Evolutionary conservation across 2,329 filamentous ascomycete genomes (phyloP).

Genomic region (Daldinia sp.): DNA sequence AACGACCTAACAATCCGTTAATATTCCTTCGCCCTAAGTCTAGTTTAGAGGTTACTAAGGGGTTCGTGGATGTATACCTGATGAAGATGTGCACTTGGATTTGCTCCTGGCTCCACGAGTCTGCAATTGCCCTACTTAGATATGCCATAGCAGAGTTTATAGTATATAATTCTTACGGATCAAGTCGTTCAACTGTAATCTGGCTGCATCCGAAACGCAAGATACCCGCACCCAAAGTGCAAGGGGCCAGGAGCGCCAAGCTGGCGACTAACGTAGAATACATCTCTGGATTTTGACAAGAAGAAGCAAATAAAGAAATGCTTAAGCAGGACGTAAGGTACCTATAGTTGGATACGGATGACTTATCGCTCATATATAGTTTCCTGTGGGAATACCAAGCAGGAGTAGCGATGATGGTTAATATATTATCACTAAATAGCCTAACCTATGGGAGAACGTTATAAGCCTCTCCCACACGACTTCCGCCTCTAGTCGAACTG

Average conservation of each 20-base stretch:
- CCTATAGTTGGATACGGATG: neutral
- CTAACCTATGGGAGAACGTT: neutral
- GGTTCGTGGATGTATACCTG: constrained; percentile 27
- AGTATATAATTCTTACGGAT: constrained; percentile 16
- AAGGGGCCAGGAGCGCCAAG: neutral
- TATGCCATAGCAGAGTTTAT: neutral
- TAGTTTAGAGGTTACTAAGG: neutral
- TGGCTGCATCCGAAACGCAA: constrained; percentile 32
- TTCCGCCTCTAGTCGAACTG: constrained; percentile 1
- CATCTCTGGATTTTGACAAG: neutral
- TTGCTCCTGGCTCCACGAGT: constrained; percentile 35
- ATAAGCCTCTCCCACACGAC: neutral
- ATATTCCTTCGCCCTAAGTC: too few relatives aligned
- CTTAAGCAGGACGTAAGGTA: neutral
- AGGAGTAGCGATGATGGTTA: neutral
- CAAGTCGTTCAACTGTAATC: constrained; percentile 32
- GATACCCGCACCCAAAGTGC: neutral
- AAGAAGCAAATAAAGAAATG: neutral
- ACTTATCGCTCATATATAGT: neutral
- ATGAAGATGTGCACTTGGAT: constrained; percentile 33
- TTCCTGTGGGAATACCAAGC: neutral
- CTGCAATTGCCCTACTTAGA: constrained; percentile 4
- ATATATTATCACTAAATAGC: constrained; percentile 11
- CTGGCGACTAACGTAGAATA: neutral
- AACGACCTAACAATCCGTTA: neutral